Evolutionary conservation across 768 basidiomycete genomes (phyloP), one percentile per base, ranked within the genome.

Genomic region (Obba rivulosa): DNA sequence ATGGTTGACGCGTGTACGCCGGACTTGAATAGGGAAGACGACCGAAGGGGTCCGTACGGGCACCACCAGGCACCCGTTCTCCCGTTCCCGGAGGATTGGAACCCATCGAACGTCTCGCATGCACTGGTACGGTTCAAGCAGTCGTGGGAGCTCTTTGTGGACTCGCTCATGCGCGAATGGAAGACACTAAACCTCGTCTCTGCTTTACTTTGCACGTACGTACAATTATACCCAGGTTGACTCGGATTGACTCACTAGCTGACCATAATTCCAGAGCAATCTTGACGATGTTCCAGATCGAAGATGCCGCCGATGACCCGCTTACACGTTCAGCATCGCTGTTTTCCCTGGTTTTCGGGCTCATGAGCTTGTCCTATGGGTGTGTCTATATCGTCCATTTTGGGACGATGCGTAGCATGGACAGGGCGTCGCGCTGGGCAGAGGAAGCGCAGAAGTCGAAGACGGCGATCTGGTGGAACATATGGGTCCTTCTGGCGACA

Each of bases 101-200:
- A 53, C 17, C 65, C 68, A 1, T 65, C 77, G 2, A 64, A 74
- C 1, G 82, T 83, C 3, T 77, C 84, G 0, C 83, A 82, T 4
- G 77, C 85, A 4, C 62, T 87, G 35, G 66, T 79, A 8, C 69
- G 81, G 41, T 90, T 90, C 71, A 76, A 74, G 53, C 54, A 59
- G 7, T 75, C 80, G 2, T 89, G 87, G 87, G 87, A 88, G 62
- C 64, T 58, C 0, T 87, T 89, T 54, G 75, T 87, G 10, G 81
- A 85, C 46, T 79, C 82, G 1, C 67, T 88, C n/a, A 51, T 79
- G 52, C 73, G 78, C 22, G 85, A 87, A 56, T 87, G 84, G 84
- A 87, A 87, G 67, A 87, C 85, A 5, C 58, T 79, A 36, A 88
- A 88, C 56, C 70, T 88, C 17, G 78, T 89, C 17, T 87, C 85